These are phyloP conservation scores for Climacium dendroides DNA, from an alignment of 225 moss, liverwort and hornwort species.

Conservation along the genomic window DNA sequence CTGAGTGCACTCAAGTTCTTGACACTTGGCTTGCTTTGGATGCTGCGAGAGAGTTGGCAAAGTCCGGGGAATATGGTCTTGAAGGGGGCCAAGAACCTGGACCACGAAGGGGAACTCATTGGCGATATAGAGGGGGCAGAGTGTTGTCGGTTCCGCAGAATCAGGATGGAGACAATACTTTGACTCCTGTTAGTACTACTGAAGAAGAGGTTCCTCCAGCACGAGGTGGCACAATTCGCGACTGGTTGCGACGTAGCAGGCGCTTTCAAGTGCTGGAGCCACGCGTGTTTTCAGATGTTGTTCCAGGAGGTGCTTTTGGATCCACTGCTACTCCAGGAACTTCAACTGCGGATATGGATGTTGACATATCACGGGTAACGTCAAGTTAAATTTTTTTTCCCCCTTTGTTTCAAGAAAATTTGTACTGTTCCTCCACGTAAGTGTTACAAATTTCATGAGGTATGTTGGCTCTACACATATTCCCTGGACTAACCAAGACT, in stretches of 20 bases:
- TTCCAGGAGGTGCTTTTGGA: conserved; percentile 13
- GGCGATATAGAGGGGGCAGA: conserved; percentile 59
- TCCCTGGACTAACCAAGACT: conserved; percentile 19
- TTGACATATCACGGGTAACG: conserved; percentile 25
- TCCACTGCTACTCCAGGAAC: conserved; percentile 15
- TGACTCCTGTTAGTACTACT: conserved; percentile 2
- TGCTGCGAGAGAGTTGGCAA: conserved; percentile 62
- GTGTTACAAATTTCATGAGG: background rate
- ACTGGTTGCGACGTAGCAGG: conserved; percentile 59
- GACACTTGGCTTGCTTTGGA: conserved; percentile 82
- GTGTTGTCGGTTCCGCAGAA: conserved; percentile 24
- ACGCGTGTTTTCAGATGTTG: conserved; percentile 20
- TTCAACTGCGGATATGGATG: conserved; percentile 50
- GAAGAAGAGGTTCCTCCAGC: conserved; percentile 34
- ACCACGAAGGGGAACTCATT: conserved; percentile 35
- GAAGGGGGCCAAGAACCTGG: conserved; percentile 26
- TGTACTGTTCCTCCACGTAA: background rate
- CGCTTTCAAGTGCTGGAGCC: conserved; percentile 35
- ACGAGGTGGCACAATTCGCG: conserved; percentile 44
- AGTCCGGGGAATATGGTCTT: conserved; percentile 37
- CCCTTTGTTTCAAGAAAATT: background rate
- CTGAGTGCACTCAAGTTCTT: conserved; percentile 60
- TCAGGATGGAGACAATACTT: conserved; percentile 2
- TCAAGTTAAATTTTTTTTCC: background rate
- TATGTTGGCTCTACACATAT: background rate